A percentile compares a stretch with the other conserved stretches of the same genome.
Conservation (phyloP, 2,329 filamentous ascomycete species). For the Exophiala lecanii-corni region DNA sequence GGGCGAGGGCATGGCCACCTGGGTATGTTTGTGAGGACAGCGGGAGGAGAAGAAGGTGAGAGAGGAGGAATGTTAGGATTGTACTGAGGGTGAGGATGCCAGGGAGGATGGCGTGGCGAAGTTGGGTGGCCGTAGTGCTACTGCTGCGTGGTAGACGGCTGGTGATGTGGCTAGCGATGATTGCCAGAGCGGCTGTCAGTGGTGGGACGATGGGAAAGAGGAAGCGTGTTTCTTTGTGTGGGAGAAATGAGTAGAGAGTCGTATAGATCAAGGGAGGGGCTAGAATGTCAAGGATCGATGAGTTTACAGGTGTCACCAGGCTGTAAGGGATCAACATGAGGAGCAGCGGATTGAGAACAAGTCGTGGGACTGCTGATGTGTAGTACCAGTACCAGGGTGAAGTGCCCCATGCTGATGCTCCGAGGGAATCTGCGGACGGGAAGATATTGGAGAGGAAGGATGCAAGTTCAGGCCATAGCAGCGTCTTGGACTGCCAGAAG, state of each 20-base stretch:
- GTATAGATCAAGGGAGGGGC: conserved; percentile 69
- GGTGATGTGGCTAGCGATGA: conserved; percentile 68
- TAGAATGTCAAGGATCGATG: conserved; percentile 53
- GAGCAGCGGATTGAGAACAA: conserved; percentile 69
- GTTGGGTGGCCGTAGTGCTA: conserved; percentile 34
- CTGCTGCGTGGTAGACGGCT: conserved; percentile 59
- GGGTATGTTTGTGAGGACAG: conserved; percentile 91
- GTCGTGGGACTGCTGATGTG: conserved; percentile 69
- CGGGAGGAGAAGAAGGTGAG: conserved; percentile 66
- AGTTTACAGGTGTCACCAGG: conserved; percentile 25
- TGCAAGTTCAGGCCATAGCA: conserved; percentile 82
- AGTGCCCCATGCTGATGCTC: conserved; percentile 78
- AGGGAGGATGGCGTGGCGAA: background rate
- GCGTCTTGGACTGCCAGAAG: conserved; percentile 73
- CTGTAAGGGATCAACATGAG: conserved; percentile 38
- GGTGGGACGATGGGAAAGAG: conserved; percentile 82
- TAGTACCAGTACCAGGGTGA: conserved; percentile 87
- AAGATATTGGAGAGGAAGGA: conserved; percentile 91
- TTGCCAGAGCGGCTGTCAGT: conserved; percentile 70
- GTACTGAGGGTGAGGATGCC: conserved; percentile 57
- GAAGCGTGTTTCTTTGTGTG: conserved; percentile 96
- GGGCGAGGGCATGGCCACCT: conserved; percentile 69
- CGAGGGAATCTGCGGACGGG: conserved; percentile 53
- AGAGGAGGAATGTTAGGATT: conserved; percentile 55
- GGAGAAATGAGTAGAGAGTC: conserved; percentile 76